Evolutionary conservation across 176 grass and related monocot genomes (phyloP).

Genomic region (Phyllostachys edulis): DNA sequence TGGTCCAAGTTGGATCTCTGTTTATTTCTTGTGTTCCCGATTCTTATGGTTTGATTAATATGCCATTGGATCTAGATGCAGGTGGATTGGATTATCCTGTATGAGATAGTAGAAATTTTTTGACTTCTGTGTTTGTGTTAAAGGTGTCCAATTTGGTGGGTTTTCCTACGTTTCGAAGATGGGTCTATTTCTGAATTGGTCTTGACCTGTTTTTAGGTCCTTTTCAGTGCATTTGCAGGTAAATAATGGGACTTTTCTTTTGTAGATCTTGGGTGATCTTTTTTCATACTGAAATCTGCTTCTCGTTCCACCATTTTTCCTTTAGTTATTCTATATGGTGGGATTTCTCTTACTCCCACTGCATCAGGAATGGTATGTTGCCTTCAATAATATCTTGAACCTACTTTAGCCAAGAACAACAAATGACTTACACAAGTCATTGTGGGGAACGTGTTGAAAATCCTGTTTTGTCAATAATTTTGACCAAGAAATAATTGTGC

Average conservation of each 20-base stretch:
- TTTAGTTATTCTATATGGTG: background rate
- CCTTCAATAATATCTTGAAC: background rate
- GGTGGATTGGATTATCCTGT: slow-evolving; percentile 1
- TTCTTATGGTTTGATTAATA: background rate
- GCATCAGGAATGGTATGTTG: background rate
- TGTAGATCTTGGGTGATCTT: slow-evolving; percentile 21
- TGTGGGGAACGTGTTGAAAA: background rate
- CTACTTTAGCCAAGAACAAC: background rate
- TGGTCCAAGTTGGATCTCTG: slow-evolving; percentile 12
- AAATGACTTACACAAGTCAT: background rate
- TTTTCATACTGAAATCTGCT: background rate
- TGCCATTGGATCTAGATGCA: slow-evolving; percentile 22
- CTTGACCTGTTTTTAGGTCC: slow-evolving; percentile 2
- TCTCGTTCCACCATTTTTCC: background rate
- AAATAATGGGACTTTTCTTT: background rate
- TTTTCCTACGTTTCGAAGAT: background rate
- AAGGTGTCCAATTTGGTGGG: background rate
- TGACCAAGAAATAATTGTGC: background rate
- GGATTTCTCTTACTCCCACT: background rate
- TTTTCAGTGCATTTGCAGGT: background rate
- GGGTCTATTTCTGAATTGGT: slow-evolving; percentile 21
- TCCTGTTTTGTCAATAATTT: background rate
- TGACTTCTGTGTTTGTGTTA: slow-evolving; percentile 7
- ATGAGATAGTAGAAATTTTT: background rate
- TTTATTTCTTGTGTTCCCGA: slow-evolving; percentile 13